Evolutionary conservation across 1,284 basidiomycete species (phyloP), one percentile per base, ranked within the genome.

Genomic region (Rhodotorula sp.): DNA sequence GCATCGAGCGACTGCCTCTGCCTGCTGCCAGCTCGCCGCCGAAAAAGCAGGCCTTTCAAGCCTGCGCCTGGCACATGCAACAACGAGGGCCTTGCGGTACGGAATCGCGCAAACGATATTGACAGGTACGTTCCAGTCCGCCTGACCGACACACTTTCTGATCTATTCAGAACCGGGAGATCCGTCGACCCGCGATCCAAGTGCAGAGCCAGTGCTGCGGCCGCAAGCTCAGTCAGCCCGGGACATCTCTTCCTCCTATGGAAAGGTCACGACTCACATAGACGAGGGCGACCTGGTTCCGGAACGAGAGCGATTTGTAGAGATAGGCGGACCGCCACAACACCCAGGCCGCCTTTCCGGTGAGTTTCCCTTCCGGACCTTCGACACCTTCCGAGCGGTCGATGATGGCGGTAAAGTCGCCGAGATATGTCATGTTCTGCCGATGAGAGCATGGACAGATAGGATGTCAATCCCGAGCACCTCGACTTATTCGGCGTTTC

Each of bases 241-340:
- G 23, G 14, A 23, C 23, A 39, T 18, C 39, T 58, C n/a, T 16
- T 16, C 16, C 23, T 3, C 21, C 29, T 29, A 29, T 29, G 29
- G 29, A 29, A 29, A 29, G 29, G 29, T 29, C 29, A 29, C 29
- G 29, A 62, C 68, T 39, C 69, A 62, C 70, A 14, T 64, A 64
- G 5, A 34, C n/a, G 26, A 64, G 63, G 20, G 63, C 56, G 16
- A 64, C 88, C 87, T 89, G 89, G 81, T 93, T 94, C 79, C 90
- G 84, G 79, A 87, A 80, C 76, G 89, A 90, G 74, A 94, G 83
- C 3, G 90, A 89, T 85, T 88, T 88, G 8, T 89, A 90, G 78
- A 90, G 89, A 81, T 92, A 91, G 3, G 91, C 90, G 57, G 64
- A 74, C 48, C 73, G 49, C 71, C 62, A 77, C 2, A 52, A 58